Evolutionary conservation across 306 rosid genomes (phyloP).

Genomic region (Trifolium dubium): DNA sequence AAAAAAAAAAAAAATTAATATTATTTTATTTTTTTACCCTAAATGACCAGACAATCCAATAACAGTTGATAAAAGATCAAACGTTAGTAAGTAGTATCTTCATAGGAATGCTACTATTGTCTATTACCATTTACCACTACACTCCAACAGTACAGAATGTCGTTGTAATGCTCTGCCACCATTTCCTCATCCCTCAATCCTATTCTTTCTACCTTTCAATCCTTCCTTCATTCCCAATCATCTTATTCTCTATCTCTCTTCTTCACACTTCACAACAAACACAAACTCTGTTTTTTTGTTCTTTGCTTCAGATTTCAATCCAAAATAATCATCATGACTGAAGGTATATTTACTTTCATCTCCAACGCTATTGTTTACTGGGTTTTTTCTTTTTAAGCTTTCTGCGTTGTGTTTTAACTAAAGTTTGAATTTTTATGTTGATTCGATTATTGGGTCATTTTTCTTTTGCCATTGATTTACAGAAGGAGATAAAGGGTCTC

Average conservation of each 20-base stretch:
- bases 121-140: not conserved
- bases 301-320: constrained; percentile 24
- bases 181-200: not conserved
- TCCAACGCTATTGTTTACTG: not conserved
- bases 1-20: too few relatives aligned
- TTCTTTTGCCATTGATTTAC: constrained; percentile 16
- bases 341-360: constrained; percentile 48
- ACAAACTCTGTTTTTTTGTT: not conserved
- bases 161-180: not conserved
- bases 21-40: too few relatives aligned
- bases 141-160: not conserved
- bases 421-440: constrained; percentile 3
- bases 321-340: constrained; percentile 55
- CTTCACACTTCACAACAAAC: not conserved
- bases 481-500: constrained; percentile 52
- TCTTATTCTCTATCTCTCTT: not conserved
- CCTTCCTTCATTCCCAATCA: constrained; percentile 2
- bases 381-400: not conserved
- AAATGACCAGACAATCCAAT: not conserved
- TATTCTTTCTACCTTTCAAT: not conserved
- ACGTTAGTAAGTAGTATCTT: not conserved
- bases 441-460: not conserved
- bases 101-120: not conserved
- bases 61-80: not conserved
- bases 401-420: constrained; percentile 14